Conservation (phyloP, 1,284 basidiomycete species). For the Takashimella tepidaria region DNA sequence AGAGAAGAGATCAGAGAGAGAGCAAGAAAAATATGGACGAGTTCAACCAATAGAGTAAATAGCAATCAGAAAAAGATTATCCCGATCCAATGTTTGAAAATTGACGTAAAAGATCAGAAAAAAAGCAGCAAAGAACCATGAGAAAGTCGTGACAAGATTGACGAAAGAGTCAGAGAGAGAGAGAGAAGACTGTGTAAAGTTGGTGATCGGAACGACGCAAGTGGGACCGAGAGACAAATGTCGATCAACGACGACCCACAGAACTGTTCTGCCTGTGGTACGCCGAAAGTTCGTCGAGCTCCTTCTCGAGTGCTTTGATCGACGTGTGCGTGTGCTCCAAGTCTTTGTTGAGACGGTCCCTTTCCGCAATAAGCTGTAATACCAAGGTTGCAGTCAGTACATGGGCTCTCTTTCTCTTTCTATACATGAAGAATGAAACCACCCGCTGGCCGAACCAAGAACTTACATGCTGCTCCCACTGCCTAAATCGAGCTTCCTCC, state of each 20-base stretch:
- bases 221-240: background rate
- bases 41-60: too few relatives aligned
- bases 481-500: slow-evolving; percentile 94
- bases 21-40: too few relatives aligned
- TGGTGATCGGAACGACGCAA: background rate
- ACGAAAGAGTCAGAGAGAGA: too few relatives aligned
- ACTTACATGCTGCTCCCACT: slow-evolving; percentile 97
- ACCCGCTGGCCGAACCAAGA: slow-evolving; percentile 2
- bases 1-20: too few relatives aligned
- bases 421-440: background rate
- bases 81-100: too few relatives aligned
- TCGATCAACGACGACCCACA: slow-evolving; percentile 32
- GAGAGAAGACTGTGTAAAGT: background rate
- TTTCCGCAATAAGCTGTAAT: slow-evolving; percentile 82
- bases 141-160: too few relatives aligned
- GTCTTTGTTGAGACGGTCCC: slow-evolving; percentile 96
- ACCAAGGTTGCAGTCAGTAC: slow-evolving; percentile 1
- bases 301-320: slow-evolving; percentile 83
- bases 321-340: slow-evolving; percentile 79
- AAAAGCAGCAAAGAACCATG: too few relatives aligned
- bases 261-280: slow-evolving; percentile 57
- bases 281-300: slow-evolving; percentile 80
- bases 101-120: too few relatives aligned
- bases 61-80: too few relatives aligned
- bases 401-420: background rate